Conservation (phyloP, 805 yeast genomes). For the Saccharomycopsis schoenii region DNA sequence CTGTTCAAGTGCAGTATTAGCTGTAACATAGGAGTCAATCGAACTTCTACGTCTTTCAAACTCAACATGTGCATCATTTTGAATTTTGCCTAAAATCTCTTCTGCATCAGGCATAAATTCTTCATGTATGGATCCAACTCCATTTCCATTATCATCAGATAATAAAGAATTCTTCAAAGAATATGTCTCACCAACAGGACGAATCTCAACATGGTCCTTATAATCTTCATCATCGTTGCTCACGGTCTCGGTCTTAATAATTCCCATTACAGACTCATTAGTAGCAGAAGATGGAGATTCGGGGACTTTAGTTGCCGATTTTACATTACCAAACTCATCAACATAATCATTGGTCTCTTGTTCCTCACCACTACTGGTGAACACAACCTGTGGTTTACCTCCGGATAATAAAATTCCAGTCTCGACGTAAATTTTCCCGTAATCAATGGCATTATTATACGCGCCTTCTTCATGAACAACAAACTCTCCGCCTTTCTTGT, state of each 20-base stretch:
- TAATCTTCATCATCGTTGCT: not conserved
- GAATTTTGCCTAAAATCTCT: not conserved
- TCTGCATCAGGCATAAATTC: conserved; percentile 1
- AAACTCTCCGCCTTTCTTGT: not conserved
- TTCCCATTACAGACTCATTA: not conserved
- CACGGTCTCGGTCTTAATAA: not conserved
- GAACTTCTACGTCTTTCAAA: conserved; percentile 3
- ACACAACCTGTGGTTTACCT: not conserved
- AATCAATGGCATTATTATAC: not conserved
- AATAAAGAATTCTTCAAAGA: not conserved
- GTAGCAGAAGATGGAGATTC: not conserved
- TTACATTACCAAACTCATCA: conserved; percentile 32
- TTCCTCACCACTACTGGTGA: conserved; percentile 22
- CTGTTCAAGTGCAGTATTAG: conserved; percentile 15
- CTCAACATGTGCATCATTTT: not conserved
- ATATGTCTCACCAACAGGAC: not conserved
- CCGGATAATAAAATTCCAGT: not conserved
- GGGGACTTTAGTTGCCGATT: not conserved
- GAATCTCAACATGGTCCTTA: not conserved
- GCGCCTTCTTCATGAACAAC: not conserved
- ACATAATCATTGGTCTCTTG: conserved; percentile 34
- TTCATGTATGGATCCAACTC: not conserved
- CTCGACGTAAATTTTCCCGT: not conserved
- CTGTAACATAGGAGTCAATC: conserved; percentile 7
- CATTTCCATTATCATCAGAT: not conserved